phyloP scores from a whole-genome alignment of 108 stramenopile species.

The Cyclotella baltica region DNA sequence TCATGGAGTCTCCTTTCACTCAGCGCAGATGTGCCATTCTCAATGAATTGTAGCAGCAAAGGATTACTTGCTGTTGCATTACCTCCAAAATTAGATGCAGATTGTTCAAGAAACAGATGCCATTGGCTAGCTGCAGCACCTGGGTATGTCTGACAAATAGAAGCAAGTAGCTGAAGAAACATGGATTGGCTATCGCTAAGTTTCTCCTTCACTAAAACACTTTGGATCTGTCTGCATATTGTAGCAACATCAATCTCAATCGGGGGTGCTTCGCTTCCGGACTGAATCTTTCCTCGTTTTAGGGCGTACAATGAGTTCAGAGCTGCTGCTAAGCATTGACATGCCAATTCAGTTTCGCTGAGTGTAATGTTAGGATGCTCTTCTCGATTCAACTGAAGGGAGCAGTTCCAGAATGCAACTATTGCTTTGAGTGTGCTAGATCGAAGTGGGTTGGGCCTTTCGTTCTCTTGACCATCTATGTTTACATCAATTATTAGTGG shows the following conservation, averaged over 20 bases:
- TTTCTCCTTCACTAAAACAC: slow-evolving; percentile 27
- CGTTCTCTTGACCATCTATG: slow-evolving; percentile 56
- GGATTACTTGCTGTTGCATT: not conserved
- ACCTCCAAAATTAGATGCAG: slow-evolving; percentile 6
- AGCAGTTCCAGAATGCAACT: slow-evolving; percentile 39
- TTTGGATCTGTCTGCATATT: slow-evolving; percentile 40
- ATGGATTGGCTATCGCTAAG: slow-evolving; percentile 11
- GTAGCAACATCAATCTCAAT: slow-evolving; percentile 36
- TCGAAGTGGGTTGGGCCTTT: slow-evolving; percentile 63
- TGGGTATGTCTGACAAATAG: slow-evolving; percentile 42
- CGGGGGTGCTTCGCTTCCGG: not conserved
- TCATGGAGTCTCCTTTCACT: not conserved
- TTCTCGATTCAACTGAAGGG: slow-evolving; percentile 27
- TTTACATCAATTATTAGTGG: slow-evolving; percentile 69
- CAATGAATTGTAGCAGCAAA: slow-evolving; percentile 33
- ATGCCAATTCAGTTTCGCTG: slow-evolving; percentile 7
- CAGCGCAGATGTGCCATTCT: slow-evolving; percentile 28
- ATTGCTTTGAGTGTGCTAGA: slow-evolving; percentile 41
- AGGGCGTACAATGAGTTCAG: slow-evolving; percentile 37
- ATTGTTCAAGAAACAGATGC: slow-evolving; percentile 54
- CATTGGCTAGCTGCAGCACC: slow-evolving; percentile 45
- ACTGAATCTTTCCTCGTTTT: slow-evolving; percentile 24
- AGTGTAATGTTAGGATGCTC: not conserved
- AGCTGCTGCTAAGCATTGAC: slow-evolving; percentile 34
- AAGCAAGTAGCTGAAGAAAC: slow-evolving; percentile 29